A percentile compares a stretch with the other conserved stretches of the same genome.
phyloP scores from a whole-genome alignment of 306 rosid species.

The Glycine latifolia region DNA sequence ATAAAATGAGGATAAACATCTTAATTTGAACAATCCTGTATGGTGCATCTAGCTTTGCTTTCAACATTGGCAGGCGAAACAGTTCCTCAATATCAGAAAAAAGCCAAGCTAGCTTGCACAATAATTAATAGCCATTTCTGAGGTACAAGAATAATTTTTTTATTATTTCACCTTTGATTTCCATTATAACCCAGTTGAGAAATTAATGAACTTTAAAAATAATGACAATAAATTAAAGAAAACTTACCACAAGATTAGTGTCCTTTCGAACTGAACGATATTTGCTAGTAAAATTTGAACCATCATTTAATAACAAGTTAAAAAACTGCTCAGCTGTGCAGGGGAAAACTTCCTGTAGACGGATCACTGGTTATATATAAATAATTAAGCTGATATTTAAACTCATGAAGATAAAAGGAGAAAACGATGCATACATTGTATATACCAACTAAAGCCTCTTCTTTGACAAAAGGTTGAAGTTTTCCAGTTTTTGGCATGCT shows the following conservation, averaged over 20 bases:
- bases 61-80: slow-evolving; percentile 1
- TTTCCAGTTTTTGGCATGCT: slow-evolving; percentile 62
- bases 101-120: slow-evolving; percentile 34
- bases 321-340: slow-evolving; percentile 85
- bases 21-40: slow-evolving; percentile 10
- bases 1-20: slow-evolving; percentile 19
- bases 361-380: slow-evolving; percentile 47
- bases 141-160: slow-evolving; percentile 10
- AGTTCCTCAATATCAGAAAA: slow-evolving; percentile 25
- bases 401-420: slow-evolving; percentile 30
- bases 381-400: slow-evolving; percentile 34
- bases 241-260: slow-evolving; percentile 89
- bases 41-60: slow-evolving; percentile 33
- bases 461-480: slow-evolving; percentile 74
- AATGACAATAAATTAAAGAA: slow-evolving; percentile 39
- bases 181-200: not conserved
- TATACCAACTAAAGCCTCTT: slow-evolving; percentile 76
- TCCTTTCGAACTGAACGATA: slow-evolving; percentile 81
- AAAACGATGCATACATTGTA: slow-evolving; percentile 66
- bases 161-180: slow-evolving; percentile 33
- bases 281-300: slow-evolving; percentile 68
- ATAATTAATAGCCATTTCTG: slow-evolving; percentile 2
- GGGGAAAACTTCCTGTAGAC: slow-evolving; percentile 80
- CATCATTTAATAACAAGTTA: slow-evolving; percentile 69
- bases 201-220: slow-evolving; percentile 30